Base-by-base conservation (phyloP, 169 alveolate species). In the Theileria equi region DNA sequence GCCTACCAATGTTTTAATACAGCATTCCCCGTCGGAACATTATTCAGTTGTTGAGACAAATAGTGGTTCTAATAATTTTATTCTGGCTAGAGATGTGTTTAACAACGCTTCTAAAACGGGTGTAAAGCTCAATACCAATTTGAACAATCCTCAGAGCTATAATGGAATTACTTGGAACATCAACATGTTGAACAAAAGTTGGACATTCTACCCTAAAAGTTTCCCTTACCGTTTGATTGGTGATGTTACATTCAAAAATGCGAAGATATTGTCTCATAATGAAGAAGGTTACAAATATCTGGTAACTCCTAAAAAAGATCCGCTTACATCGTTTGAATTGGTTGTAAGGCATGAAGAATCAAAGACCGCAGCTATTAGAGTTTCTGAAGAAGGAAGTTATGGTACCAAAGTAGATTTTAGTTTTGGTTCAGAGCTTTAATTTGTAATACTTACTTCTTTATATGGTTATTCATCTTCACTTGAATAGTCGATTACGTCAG, bases 121-220 rank as follows among this genome's bases (percentile, higher is more conserved):
- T 31, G 5, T 23, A 28, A 47, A 29, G 44, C 48, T 53, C 13
- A 68, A 74, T 52, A 10, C 40, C 2, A 26, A 10, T 45, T 28
- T 25, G 29, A 5, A 21, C 26, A n/a, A 4, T n/a, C 19, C 25
- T 0, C n/a, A n/a, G n/a, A n/a, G n/a, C n/a, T n/a, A n/a, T n/a
- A 10, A 26, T 23, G 84, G 78, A 26, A 29, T 74, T 36, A 57
- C 40, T 16, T 74, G 84, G 84, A 47, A 64, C 28, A 32, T 44
- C 44, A 16, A 44, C 38, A 40, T 31, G 47, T 43, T 13, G 26
- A 21, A 31, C 29, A 47, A 59, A 47, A 17, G n/a, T 40, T 19
- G 10, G 25, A 31, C 28, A 19, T 41, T 59, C 26, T 59, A 34
- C 40, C 69, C 69, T 28, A n/a, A 26, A 21, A 36, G 44, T 23